Evolutionary conservation across 1,284 basidiomycete species (phyloP), one percentile per base, ranked within the genome.

Genomic region (Tilletia walkeri): DNA sequence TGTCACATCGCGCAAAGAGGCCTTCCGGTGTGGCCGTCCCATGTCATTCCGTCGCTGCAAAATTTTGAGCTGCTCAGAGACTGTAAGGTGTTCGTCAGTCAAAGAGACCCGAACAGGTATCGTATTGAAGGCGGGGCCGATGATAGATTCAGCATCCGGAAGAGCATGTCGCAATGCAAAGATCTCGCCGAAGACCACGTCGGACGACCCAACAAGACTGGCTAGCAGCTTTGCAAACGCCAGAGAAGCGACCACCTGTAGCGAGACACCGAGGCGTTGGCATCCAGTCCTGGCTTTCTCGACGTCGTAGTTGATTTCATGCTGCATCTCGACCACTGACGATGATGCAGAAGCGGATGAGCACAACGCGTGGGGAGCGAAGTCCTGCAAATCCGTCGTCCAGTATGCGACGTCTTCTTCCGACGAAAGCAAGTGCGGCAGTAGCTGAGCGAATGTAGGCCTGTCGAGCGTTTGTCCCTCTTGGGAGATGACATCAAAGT

Each of bases 111-210:
- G 76, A 38, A 76, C 77, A 30, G 78, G 73, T 4, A 80, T 72
- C 10, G 81, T 80, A 63, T 82, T 82, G 70, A 82, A 76, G 1
- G 78, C 76, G 0, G 81, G 80, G 6, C 80, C 80, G 18, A 82
- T 70, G 41, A 76, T 72, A 3, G 72, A 73, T 34, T 77, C 74
- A 0, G 75, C 78, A n/a, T 75, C 76, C 0, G 70, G 73, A 41
- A 76, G 63, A 6, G 75, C 70, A 54, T 77, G 75, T 14, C 80
- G 67, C 20, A 82, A 68, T 10, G 76, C 75, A 18, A 81, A 72
- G 7, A 82, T 73, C 71, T 81, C 78, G 0, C 80, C 81, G 67
- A 82, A 78, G 69, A 79, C 77, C 2, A 82, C 74, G 59, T 81
- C 76, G 2, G 73, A 56, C 0, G 70, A 67, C 3, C 56, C 65